Evolutionary conservation across 176 grass and related monocot species (phyloP), one percentile per base, ranked within the genome.

Genomic region (Canna indica): DNA sequence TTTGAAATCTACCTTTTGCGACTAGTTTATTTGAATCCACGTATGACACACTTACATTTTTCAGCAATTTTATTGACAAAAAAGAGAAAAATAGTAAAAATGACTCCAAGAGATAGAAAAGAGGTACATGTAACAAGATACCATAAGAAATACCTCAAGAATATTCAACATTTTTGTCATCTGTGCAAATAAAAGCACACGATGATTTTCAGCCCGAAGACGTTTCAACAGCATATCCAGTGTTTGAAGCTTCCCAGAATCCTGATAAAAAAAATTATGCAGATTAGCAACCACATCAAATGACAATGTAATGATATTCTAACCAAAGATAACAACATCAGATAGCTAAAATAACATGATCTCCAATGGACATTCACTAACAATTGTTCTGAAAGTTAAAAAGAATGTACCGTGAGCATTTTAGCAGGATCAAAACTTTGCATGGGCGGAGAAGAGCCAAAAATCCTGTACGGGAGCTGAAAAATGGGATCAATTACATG

Each of bases 101-200:
- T 64, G 15, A 14, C 11, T 64, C 61, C 27, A 64, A 32, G 35
- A 35, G 17, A 18, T n/a, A n/a, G n/a, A n/a, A n/a, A n/a, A n/a
- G n/a, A 26, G 2, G 11, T 2, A 26, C 10, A 26, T 60, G 24
- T n/a, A 60, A 2, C 20, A 18, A 31, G 24, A 34, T 13, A 42
- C 6, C 20, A 41, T 24, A 27, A 67, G 60, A 44, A 28, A 70
- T 90, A 99, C 95, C 95, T 99, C 95, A 64, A 99, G 90, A 78
- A 94, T 99, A 81, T 99, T 83, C 71, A 99, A 82, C 95, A 99
- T 99, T 88, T 99, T 99, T 81, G 95, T 99, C 95, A 99, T 99
- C 80, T 99, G 95, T 65, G 90, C 90, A 79, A 99, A 99, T 57
- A 99, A 72, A 56, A 99, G 90, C 65, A 99, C 95, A 35, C 95